Conservation (phyloP, 371 early-diverging fungal genomes). For the Basidiobolus meristosporus region DNA sequence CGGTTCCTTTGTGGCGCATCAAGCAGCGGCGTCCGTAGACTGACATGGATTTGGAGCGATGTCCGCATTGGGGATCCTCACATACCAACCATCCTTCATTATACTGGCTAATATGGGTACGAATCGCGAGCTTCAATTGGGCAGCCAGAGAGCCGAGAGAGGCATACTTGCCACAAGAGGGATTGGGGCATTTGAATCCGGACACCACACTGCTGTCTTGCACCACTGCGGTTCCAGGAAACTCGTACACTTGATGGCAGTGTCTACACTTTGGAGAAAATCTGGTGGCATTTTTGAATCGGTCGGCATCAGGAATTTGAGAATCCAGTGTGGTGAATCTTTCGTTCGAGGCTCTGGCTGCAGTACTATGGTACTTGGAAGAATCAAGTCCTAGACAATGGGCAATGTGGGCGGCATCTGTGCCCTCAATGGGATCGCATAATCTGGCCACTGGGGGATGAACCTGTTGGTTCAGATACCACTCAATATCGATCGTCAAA, state of each 20-base stretch:
- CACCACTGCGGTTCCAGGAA: slow-evolving; percentile 28
- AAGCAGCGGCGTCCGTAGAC: slow-evolving; percentile 63
- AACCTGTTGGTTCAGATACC: slow-evolving; percentile 94
- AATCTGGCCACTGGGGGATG: slow-evolving; percentile 89
- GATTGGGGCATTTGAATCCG: slow-evolving; percentile 20
- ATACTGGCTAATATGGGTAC: slow-evolving; percentile 42
- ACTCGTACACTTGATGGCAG: slow-evolving; percentile 27
- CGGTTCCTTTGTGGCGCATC: slow-evolving; percentile 34
- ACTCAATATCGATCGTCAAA: slow-evolving; percentile 66
- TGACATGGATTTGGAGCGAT: slow-evolving; percentile 37
- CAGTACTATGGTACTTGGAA: slow-evolving; percentile 27
- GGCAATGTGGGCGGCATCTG: slow-evolving; percentile 59
- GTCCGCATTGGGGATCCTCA: slow-evolving; percentile 47
- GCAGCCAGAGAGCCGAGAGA: slow-evolving; percentile 20
- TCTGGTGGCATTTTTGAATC: slow-evolving; percentile 49
- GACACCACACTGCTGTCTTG: slow-evolving; percentile 6
- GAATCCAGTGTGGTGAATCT: slow-evolving; percentile 59
- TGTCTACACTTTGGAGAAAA: slow-evolving; percentile 34
- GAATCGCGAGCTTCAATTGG: slow-evolving; percentile 43
- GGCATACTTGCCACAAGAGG: slow-evolving; percentile 25
- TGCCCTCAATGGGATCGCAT: slow-evolving; percentile 77
- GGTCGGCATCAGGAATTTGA: slow-evolving; percentile 63
- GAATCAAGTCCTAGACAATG: slow-evolving; percentile 63
- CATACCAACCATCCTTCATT: slow-evolving; percentile 53
- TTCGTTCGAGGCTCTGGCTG: slow-evolving; percentile 14